Evolutionary conservation across 2,329 filamentous ascomycete genomes (phyloP), one percentile per base, ranked within the genome.

Genomic region (Sclerotinia minor): DNA sequence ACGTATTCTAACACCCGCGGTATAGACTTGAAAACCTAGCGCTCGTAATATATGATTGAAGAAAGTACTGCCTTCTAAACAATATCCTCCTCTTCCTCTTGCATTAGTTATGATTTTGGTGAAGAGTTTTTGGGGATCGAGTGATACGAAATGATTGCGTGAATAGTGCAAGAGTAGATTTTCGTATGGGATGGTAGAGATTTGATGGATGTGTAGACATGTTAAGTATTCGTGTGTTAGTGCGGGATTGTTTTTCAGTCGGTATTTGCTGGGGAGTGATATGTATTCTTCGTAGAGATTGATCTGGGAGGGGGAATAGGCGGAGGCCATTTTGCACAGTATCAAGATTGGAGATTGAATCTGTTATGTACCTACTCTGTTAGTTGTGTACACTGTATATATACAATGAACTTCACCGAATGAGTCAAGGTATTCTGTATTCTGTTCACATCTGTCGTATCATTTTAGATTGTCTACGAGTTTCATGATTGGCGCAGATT

Each of bases 11-110:
- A 73, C 73, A 5, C 86, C 87, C 0, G 83, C 81, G 0, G 83
- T 80, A 74, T 87, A 88, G 0, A 84, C 81, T 21, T 77, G 74
- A 64, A 83, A 87, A 1, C 84, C 84, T n/a, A 87, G 72, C 2
- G 78, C 81, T 24, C 81, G 77, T 5, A 87, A 78, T 17, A 86
- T 75, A 70, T 85, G 79, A 71, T 82, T 80, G 71, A 87, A 86
- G 26, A 88, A 79, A 53, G 86, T 80, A 65, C 80, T 83, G 35
- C 80, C 80, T 73, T 88, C 85, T 80, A 89, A 85, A 77, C 85
- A 89, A 75, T 88, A 89, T 0, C 86, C 86, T 24, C 86, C 86
- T 64, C 81, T 74, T 5, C 81, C 78, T 64, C 73, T 67, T 13
- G 68, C 69, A 58, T 73, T 61, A 1, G 32, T 59, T 3, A 76